phyloP scores from a whole-genome alignment of 345 rosid species.

The Kernera saxatilis region DNA sequence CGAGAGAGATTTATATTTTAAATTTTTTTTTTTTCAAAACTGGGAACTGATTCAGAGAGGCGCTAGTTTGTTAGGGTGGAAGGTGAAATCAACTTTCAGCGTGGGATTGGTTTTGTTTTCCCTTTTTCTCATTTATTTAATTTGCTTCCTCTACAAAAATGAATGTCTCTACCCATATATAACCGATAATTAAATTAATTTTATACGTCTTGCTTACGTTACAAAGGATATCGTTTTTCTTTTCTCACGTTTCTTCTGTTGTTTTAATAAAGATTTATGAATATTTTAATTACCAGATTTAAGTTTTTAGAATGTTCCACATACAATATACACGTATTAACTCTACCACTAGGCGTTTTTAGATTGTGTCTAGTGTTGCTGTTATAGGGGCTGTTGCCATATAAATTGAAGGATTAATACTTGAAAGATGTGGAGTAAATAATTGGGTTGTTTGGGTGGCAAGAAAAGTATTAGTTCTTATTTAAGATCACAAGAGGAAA shows the following conservation, averaged over 20 bases:
- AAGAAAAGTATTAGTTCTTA: background rate
- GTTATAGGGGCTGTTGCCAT: background rate
- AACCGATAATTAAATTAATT: background rate
- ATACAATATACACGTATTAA: background rate
- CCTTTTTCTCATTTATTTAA: background rate
- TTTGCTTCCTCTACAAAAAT: background rate
- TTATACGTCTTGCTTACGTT: background rate
- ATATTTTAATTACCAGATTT: background rate
- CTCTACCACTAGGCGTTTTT: background rate
- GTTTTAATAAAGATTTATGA: no score
- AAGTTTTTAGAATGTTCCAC: no score
- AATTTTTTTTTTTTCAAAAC: background rate
- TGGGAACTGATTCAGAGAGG: slow-evolving; percentile 3
- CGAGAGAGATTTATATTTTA: background rate
- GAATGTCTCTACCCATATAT: background rate
- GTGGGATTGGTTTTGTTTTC: background rate
- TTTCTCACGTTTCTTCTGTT: background rate
- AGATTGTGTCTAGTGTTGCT: background rate
- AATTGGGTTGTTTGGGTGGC: background rate
- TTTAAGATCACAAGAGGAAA: background rate
- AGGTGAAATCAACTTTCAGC: slow-evolving; percentile 31
- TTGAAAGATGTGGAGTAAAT: background rate
- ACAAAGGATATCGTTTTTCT: background rate
- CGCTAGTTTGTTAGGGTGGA: slow-evolving; percentile 22
- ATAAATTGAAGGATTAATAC: background rate